Evolutionary conservation across 1,139 yeast genomes (phyloP).

Genomic region (Yamadazyma kanchanaburiensis): DNA sequence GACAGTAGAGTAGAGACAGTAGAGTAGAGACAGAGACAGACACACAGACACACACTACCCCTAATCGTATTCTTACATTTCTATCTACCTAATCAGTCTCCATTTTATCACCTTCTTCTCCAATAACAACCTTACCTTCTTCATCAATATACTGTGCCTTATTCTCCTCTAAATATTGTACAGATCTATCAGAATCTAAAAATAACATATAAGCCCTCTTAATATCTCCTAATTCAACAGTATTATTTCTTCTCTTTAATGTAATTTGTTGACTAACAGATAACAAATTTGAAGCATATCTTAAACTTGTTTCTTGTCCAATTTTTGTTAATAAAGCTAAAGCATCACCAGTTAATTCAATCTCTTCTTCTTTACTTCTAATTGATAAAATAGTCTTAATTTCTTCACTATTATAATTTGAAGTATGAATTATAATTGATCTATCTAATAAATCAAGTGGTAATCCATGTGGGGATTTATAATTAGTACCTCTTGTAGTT

Average conservation of each 20-base stretch:
- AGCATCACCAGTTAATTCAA: constrained; percentile 79
- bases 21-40: no score
- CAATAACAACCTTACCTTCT: constrained; percentile 59
- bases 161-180: constrained; percentile 69
- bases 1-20: no score
- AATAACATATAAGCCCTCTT: constrained; percentile 86
- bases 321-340: constrained; percentile 86
- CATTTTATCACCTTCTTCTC: constrained; percentile 42
- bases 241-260: constrained; percentile 67
- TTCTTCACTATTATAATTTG: constrained; percentile 73
- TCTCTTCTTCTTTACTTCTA: constrained; percentile 96
- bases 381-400: constrained; percentile 81
- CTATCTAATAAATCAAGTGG: constrained; percentile 94
- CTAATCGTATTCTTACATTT: no score
- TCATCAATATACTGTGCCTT: constrained; percentile 71
- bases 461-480: constrained; percentile 94
- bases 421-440: constrained; percentile 87
- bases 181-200: constrained; percentile 85
- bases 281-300: constrained; percentile 90
- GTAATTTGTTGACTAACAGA: constrained; percentile 87
- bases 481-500: constrained; percentile 87
- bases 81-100: constrained; percentile 35
- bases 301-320: constrained; percentile 86
- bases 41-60: no score
- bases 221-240: constrained; percentile 78